phyloP scores from a whole-genome alignment of 2,329 filamentous ascomycete species.

The Exserohilum rostratum region DNA sequence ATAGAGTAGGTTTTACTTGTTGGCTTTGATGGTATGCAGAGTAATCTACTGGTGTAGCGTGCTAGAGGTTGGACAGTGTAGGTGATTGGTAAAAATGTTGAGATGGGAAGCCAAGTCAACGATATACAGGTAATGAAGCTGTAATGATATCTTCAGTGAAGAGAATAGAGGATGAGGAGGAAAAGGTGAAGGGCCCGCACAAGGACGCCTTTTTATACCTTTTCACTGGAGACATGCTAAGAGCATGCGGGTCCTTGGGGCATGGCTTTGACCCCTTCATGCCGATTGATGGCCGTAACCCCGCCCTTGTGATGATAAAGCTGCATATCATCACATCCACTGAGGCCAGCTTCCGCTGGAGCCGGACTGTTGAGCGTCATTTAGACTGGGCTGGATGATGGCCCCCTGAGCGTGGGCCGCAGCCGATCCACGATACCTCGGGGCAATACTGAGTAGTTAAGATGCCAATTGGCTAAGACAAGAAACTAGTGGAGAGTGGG shows the following conservation, averaged over 20 bases:
- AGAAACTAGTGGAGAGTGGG: conserved; percentile 31
- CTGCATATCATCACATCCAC: conserved; percentile 48
- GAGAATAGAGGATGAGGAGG: conserved; percentile 38
- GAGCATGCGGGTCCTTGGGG: conserved; percentile 36
- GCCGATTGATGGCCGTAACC: conserved; percentile 42
- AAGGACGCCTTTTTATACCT: conserved; percentile 48
- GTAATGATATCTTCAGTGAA: conserved; percentile 20
- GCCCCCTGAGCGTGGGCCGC: conserved; percentile 34
- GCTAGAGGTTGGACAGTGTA: conserved; percentile 1
- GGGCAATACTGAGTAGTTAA: conserved; percentile 29
- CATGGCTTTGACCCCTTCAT: conserved; percentile 45
- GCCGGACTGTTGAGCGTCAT: conserved; percentile 43
- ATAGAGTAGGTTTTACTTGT: background rate
- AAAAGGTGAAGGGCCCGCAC: conserved; percentile 21
- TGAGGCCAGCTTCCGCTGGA: conserved; percentile 44
- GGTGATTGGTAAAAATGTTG: conserved; percentile 2
- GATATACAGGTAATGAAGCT: conserved; percentile 18
- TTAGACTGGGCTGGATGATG: conserved; percentile 44
- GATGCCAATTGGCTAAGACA: conserved; percentile 41
- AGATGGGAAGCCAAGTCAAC: conserved; percentile 13
- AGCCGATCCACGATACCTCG: conserved; percentile 46
- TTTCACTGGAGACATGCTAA: conserved; percentile 21
- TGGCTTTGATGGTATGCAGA: conserved; percentile 8
- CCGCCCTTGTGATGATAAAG: conserved; percentile 49
- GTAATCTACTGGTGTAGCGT: conserved; percentile 4